Conservation (phyloP, 257 asterid genomes). For the Cruciata laevipes region DNA sequence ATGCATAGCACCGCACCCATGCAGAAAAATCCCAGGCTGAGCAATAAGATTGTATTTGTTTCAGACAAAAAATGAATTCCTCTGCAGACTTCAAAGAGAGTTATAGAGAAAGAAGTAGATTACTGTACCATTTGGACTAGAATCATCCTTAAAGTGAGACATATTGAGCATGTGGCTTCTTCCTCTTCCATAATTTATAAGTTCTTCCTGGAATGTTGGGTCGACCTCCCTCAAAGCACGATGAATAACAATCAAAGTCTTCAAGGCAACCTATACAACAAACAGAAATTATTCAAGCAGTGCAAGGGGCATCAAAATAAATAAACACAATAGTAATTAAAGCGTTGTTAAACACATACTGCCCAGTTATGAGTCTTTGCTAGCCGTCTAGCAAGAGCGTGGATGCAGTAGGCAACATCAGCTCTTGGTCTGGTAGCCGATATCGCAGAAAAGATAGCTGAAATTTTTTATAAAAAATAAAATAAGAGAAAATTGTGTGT, state of each 20-base stretch:
- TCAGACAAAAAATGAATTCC: conserved; percentile 13
- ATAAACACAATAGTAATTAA: background rate
- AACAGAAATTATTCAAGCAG: background rate
- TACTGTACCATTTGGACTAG: conserved; percentile 79
- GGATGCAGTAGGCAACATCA: conserved; percentile 96
- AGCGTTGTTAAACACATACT: conserved; percentile 35
- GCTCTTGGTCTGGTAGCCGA: conserved; percentile 97
- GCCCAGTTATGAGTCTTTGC: conserved; percentile 97
- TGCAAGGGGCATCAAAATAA: background rate
- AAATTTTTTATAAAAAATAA: too few relatives aligned
- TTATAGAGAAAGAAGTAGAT: conserved; percentile 6
- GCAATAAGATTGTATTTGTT: conserved; percentile 17
- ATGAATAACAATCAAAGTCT: conserved; percentile 87
- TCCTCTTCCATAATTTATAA: conserved; percentile 79
- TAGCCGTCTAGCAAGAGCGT: conserved; percentile 88
- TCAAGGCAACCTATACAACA: conserved; percentile 74
- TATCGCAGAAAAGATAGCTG: conserved; percentile 85
- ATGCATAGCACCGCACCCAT: conserved; percentile 88
- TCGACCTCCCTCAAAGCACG: conserved; percentile 97
- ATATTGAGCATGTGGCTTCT: conserved; percentile 79
- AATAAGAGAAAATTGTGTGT: conserved; percentile 15
- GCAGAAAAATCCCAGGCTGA: conserved; percentile 99
- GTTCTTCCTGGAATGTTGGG: conserved; percentile 93
- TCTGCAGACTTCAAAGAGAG: conserved; percentile 1
- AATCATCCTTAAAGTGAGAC: conserved; percentile 94